These are phyloP conservation scores for Coemansia sp. DNA, from an alignment of 192 early-diverging fungal genomes.

Conservation along the genomic window DNA sequence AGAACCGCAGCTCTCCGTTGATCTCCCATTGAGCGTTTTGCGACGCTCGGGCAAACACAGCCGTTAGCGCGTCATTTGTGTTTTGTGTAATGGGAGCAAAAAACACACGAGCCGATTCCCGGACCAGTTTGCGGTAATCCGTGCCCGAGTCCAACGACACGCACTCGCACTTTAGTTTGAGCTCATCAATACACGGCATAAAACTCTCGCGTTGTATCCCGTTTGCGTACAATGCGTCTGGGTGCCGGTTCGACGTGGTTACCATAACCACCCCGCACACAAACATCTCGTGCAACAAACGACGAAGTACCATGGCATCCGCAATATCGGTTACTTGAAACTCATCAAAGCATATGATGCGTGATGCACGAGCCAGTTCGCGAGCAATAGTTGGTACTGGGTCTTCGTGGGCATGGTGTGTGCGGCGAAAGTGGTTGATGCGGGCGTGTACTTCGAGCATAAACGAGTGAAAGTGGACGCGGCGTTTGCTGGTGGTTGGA, in stretches of 20 bases:
- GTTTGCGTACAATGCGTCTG: slow-evolving; percentile 91
- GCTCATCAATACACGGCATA: slow-evolving; percentile 83
- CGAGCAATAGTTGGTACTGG: slow-evolving; percentile 70
- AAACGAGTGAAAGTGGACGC: slow-evolving; percentile 97
- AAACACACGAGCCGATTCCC: slow-evolving; percentile 63
- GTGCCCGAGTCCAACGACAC: slow-evolving; percentile 84
- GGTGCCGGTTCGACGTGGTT: slow-evolving; percentile 91
- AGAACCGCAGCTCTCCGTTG: slow-evolving; percentile 57
- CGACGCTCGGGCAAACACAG: slow-evolving; percentile 36
- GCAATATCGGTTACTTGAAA: slow-evolving; percentile 95
- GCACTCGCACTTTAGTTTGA: slow-evolving; percentile 78
- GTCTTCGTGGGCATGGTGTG: slow-evolving; percentile 55
- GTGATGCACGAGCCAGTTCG: slow-evolving; percentile 75
- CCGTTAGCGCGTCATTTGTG: slow-evolving; percentile 36
- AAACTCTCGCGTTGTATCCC: slow-evolving; percentile 93
- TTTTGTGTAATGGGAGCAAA: slow-evolving; percentile 60
- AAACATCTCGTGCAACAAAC: slow-evolving; percentile 79
- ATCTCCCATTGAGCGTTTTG: slow-evolving; percentile 15
- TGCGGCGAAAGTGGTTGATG: slow-evolving; percentile 60
- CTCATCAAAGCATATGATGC: slow-evolving; percentile 94
- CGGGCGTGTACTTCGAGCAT: slow-evolving; percentile 90
- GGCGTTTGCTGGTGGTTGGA: slow-evolving; percentile 66
- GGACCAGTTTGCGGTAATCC: slow-evolving; percentile 78
- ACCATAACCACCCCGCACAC: slow-evolving; percentile 82
- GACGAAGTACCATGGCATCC: slow-evolving; percentile 91